These are phyloP conservation scores for Batrachochytrium dendrobatidis DNA, from an alignment of 371 early-diverging fungal species.

Conservation along the genomic window DNA sequence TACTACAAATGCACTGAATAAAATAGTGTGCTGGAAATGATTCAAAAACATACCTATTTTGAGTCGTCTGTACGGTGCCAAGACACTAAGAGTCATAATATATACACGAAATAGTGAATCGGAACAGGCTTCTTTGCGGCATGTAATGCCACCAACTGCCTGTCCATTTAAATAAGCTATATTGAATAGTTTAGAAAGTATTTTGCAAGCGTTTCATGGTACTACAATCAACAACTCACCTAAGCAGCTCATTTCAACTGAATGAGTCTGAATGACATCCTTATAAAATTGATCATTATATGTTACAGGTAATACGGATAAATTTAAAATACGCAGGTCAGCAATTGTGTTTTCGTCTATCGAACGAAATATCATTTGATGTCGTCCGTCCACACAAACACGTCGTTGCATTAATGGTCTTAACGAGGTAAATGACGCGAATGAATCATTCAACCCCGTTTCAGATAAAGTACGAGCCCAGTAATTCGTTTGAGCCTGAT, in stretches of 20 bases:
- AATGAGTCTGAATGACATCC: conserved; percentile 49
- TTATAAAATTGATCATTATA: conserved; percentile 78
- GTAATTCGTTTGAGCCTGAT: neutral
- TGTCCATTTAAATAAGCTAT: conserved; percentile 66
- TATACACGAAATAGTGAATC: conserved; percentile 46
- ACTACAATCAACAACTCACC: conserved; percentile 9
- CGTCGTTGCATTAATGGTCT: neutral
- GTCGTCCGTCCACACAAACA: neutral
- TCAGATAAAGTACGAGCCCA: too few relatives aligned
- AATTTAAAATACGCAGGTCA: conserved; percentile 68
- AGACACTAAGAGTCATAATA: conserved; percentile 92
- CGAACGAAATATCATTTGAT: conserved; percentile 4
- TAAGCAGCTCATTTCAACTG: conserved; percentile 12
- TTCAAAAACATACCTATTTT: conserved; percentile 64
- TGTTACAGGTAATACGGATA: conserved; percentile 75
- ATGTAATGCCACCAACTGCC: conserved; percentile 85
- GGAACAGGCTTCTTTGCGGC: conserved; percentile 55
- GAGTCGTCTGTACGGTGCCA: conserved; percentile 73
- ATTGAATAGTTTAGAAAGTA: neutral
- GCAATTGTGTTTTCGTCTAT: conserved; percentile 51
- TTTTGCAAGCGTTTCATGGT: conserved; percentile 1
- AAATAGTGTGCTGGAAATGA: neutral
- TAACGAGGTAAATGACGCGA: neutral
- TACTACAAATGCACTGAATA: too few relatives aligned
- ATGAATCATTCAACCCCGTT: too few relatives aligned